phyloP scores from a whole-genome alignment of 805 yeast genomes.

The Candida verbasci region DNA sequence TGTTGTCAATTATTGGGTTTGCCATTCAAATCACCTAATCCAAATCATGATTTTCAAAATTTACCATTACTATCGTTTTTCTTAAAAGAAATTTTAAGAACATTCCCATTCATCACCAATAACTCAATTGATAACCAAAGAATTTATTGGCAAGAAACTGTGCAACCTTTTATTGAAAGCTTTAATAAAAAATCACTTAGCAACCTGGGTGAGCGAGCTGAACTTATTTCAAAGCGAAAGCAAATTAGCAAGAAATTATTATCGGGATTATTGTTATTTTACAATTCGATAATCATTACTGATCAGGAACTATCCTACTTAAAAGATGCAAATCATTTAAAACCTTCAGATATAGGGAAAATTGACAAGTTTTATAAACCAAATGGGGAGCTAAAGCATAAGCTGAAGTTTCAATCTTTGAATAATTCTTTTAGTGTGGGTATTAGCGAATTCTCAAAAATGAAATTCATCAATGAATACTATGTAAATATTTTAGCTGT shows the following conservation, averaged over 20 bases:
- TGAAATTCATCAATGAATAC: constrained; percentile 49
- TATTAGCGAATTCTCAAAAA: constrained; percentile 16
- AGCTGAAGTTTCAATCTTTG: neutral
- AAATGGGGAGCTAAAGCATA: neutral
- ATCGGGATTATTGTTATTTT: constrained; percentile 60
- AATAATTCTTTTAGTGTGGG: neutral
- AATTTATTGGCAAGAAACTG: constrained; percentile 69
- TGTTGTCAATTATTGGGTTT: constrained; percentile 70
- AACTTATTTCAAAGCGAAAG: constrained; percentile 58
- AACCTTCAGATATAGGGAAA: constrained; percentile 33
- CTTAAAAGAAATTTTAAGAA: constrained; percentile 55
- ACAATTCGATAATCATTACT: constrained; percentile 71
- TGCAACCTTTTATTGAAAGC: constrained; percentile 78
- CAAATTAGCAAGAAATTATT: constrained; percentile 59
- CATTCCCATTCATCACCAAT: constrained; percentile 71
- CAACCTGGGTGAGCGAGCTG: constrained; percentile 70
- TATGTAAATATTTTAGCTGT: constrained; percentile 71
- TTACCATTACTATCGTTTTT: constrained; percentile 71
- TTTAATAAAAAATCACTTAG: constrained; percentile 71
- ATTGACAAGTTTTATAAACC: constrained; percentile 24
- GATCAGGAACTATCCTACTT: constrained; percentile 51
- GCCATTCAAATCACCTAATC: constrained; percentile 50
- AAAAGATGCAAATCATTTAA: constrained; percentile 22
- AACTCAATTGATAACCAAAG: constrained; percentile 42
- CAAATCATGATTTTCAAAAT: constrained; percentile 18